Base-by-base conservation (phyloP, 1,284 basidiomycete genomes). In the Tilletia horrida region DNA sequence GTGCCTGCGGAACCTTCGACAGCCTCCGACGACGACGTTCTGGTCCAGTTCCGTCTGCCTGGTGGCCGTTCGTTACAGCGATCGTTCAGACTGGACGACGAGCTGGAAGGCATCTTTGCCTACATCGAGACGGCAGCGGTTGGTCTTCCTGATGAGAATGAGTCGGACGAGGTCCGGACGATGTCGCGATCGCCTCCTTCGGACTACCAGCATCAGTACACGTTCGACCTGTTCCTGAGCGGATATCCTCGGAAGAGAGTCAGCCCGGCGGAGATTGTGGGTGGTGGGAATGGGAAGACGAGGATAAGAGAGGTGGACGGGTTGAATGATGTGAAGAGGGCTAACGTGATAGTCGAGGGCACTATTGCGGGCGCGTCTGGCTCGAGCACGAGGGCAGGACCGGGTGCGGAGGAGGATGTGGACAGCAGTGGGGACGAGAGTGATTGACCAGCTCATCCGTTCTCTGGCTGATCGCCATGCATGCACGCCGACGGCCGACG, bases 271-370 rank as follows among this genome's bases (percentile, higher is more conserved):
- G 69, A 70, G 14, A 55, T 69, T 13, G 23, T 21, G 3, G 14
- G 16, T 16, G n/a, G n/a, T 21, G 55, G 63, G 43, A 43, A 2
- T 1, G 44, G 63, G 2, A 45, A 18, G 13, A 67, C 55, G 45
- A 47, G 63, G 42, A 44, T 78, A 13, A 13, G 67, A n/a, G 68
- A 76, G 18, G 62, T 78, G 0, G 69, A 73, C 2, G 73, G 67
- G 0, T 65, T 78, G 4, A 59, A 59, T 6, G 55, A 59, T 21
- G 66, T 68, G 0, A 73, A 70, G n/a, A 71, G 73, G 25, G 76
- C 76, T 2, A 77, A 70, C 42, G 66, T 78, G 21, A 73, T 78
- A 25, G 74, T 78, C n/a, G 77, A 78, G 66, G 70, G 72, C 9
- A 57, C 59, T 0, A 63, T 68, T 14, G 63, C 68, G 29, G 69